A percentile compares a stretch with the other conserved stretches of the same genome.
Evolutionary conservation across 192 early-diverging fungal species (phyloP).

Genomic region (Rhizophagus prolifer): DNA sequence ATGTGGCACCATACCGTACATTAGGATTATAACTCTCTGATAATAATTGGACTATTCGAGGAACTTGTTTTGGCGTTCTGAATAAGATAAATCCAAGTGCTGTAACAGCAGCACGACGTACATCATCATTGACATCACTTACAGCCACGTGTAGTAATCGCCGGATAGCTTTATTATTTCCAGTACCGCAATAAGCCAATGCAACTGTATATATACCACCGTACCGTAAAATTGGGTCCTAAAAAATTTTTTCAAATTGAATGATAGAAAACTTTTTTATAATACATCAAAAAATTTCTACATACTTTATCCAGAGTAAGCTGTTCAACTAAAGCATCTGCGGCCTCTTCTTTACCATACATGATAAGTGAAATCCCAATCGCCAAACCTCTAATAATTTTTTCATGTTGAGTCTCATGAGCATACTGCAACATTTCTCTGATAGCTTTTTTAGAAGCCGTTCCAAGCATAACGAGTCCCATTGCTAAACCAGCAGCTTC

Average conservation of each 20-base stretch:
- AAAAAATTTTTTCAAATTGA: not conserved
- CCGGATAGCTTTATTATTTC: conserved; percentile 95
- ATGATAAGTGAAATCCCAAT: conserved; percentile 94
- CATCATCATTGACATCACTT: conserved; percentile 98
- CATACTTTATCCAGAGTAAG: conserved; percentile 81
- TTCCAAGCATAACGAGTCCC: conserved; percentile 97
- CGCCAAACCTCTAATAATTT: conserved; percentile 96
- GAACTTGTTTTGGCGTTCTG: conserved; percentile 92
- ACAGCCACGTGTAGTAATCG: conserved; percentile 96
- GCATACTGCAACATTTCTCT: conserved; percentile 98
- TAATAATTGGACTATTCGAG: conserved; percentile 95
- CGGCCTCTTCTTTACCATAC: conserved; percentile 96
- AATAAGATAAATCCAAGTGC: conserved; percentile 94
- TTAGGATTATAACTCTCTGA: conserved; percentile 99
- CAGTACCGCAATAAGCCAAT: conserved; percentile 97
- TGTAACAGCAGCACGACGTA: conserved; percentile 97
- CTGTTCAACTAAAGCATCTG: conserved; percentile 86
- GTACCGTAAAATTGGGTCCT: conserved; percentile 91
- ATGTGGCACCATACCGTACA: conserved; percentile 93
- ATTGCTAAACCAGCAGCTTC: conserved; percentile 96
- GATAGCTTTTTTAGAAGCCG: conserved; percentile 72
- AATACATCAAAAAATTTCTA: not conserved
- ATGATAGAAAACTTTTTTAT: not conserved
- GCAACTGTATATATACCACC: conserved; percentile 97
- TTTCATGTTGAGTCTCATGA: conserved; percentile 98